phyloP scores from a whole-genome alignment of 2,329 filamentous ascomycete species.

The Alternaria sp. region DNA sequence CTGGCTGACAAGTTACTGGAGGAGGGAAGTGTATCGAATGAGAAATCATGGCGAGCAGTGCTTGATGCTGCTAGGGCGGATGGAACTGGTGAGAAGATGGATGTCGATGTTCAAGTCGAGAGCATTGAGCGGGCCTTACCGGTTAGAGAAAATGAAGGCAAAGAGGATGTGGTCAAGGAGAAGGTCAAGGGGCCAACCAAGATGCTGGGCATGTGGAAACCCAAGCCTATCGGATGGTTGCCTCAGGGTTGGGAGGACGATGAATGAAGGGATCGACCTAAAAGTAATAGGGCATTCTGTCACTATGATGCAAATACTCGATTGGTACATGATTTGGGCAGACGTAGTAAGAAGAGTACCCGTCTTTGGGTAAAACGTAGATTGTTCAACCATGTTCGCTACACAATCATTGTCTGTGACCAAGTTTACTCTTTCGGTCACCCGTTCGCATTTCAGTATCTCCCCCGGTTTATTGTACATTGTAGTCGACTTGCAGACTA shows the following conservation, averaged over 20 bases:
- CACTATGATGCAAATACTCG: background rate
- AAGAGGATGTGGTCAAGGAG: slow-evolving; percentile 1
- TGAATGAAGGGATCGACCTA: slow-evolving; percentile 18
- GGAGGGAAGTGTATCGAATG: slow-evolving; percentile 22
- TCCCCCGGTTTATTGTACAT: background rate
- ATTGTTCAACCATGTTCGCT: background rate
- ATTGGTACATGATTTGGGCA: background rate
- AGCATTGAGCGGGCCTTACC: slow-evolving; percentile 1
- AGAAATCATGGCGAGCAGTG: slow-evolving; percentile 33
- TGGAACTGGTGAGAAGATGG: slow-evolving; percentile 3
- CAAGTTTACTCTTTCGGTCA: background rate
- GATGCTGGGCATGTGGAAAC: slow-evolving; percentile 44
- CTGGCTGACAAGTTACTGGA: slow-evolving; percentile 48
- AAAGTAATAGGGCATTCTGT: background rate
- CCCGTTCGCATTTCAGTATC: background rate
- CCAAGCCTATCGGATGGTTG: slow-evolving; percentile 42
- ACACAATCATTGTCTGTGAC: background rate
- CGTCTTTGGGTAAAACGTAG: background rate
- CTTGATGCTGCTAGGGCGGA: slow-evolving; percentile 42
- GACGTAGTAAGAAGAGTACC: background rate
- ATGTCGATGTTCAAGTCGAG: slow-evolving; percentile 21
- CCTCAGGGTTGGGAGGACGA: slow-evolving; percentile 38
- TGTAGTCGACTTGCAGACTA: background rate
- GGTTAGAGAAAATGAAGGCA: slow-evolving; percentile 3
- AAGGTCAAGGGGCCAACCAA: slow-evolving; percentile 42